Evolutionary conservation across 1,284 basidiomycete species (phyloP).

Genomic region (Flammula alnicola): DNA sequence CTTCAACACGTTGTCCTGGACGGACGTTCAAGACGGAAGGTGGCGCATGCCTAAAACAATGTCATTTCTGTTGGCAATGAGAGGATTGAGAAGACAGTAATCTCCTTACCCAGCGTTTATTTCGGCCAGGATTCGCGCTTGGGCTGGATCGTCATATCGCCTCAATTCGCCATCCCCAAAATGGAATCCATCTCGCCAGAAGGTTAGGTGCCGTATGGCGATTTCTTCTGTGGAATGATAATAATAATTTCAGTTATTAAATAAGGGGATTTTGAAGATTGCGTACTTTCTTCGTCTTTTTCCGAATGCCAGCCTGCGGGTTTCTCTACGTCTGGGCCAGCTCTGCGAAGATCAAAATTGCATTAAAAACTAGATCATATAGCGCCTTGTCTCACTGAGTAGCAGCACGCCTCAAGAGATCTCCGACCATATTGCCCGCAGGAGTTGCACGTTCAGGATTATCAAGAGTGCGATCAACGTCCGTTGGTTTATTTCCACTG

Average conservation of each 20-base stretch:
- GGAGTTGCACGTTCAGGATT: slow-evolving; percentile 52
- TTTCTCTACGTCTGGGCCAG: slow-evolving; percentile 44
- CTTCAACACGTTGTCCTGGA: slow-evolving; percentile 85
- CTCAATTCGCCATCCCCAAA: slow-evolving; percentile 90
- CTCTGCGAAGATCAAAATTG: slow-evolving; percentile 40
- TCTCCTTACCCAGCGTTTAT: slow-evolving; percentile 86
- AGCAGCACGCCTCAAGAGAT: slow-evolving; percentile 84
- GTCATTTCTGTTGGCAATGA: slow-evolving; percentile 9
- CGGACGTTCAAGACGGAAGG: slow-evolving; percentile 78
- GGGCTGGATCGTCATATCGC: slow-evolving; percentile 83
- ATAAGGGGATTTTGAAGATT: slow-evolving; percentile 1
- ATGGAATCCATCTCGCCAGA: slow-evolving; percentile 95
- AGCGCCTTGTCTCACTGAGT: slow-evolving; percentile 60
- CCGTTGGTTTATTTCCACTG: slow-evolving; percentile 32
- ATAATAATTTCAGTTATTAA: too few relatives aligned
- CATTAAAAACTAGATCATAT: not conserved
- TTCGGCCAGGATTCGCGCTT: slow-evolving; percentile 74
- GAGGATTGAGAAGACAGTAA: slow-evolving; percentile 14
- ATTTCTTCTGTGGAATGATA: slow-evolving; percentile 50
- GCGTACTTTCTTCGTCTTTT: slow-evolving; percentile 24
- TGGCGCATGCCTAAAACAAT: slow-evolving; percentile 79
- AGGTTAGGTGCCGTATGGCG: slow-evolving; percentile 81
- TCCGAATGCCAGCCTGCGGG: slow-evolving; percentile 31
- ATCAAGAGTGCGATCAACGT: slow-evolving; percentile 48
- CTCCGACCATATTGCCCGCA: slow-evolving; percentile 75